Percentiles rank a stretch among this genome's conserved stretches.
Evolutionary conservation across 2,329 filamentous ascomycete species (phyloP).

Genomic region (Clarireedia homoeocarpa): DNA sequence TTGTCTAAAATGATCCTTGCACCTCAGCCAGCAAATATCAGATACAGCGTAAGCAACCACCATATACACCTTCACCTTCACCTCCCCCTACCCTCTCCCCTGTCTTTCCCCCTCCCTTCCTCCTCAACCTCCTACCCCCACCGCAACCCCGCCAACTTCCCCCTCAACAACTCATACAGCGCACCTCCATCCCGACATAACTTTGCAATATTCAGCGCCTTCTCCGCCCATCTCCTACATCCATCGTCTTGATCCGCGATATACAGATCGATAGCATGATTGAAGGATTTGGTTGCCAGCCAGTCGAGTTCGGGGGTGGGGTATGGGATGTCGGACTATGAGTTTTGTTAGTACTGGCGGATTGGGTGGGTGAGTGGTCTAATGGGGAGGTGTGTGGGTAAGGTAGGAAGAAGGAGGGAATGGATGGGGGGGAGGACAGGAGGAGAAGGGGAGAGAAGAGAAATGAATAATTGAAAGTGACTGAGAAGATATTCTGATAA

Average conservation of each 20-base stretch:
- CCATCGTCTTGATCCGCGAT: constrained; percentile 44
- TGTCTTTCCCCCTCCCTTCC: not conserved
- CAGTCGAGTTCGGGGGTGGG: constrained; percentile 65
- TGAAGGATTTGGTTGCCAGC: constrained; percentile 63
- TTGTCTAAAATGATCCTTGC: too few species aligned
- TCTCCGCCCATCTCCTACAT: constrained; percentile 38
- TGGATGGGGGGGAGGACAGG: too few species aligned
- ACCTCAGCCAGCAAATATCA: too few species aligned
- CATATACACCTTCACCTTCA: not conserved
- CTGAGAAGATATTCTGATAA: not conserved
- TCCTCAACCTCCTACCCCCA: not conserved
- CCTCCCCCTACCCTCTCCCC: not conserved
- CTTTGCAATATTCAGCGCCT: constrained; percentile 28
- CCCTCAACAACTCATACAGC: constrained; percentile 13
- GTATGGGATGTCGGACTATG: constrained; percentile 42
- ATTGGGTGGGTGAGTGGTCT: too few species aligned
- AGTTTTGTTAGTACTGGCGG: not conserved
- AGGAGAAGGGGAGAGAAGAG: not conserved
- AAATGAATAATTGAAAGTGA: too few species aligned
- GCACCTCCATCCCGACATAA: constrained; percentile 24
- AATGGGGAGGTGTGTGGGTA: not conserved
- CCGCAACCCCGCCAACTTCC: not conserved
- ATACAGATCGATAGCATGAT: constrained; percentile 62
- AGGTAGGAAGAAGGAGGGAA: not conserved
- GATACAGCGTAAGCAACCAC: not conserved